Percentiles rank a stretch among this genome's conserved stretches.
Conservation (phyloP, 768 basidiomycete genomes). For the Mycena rebaudengoi region DNA sequence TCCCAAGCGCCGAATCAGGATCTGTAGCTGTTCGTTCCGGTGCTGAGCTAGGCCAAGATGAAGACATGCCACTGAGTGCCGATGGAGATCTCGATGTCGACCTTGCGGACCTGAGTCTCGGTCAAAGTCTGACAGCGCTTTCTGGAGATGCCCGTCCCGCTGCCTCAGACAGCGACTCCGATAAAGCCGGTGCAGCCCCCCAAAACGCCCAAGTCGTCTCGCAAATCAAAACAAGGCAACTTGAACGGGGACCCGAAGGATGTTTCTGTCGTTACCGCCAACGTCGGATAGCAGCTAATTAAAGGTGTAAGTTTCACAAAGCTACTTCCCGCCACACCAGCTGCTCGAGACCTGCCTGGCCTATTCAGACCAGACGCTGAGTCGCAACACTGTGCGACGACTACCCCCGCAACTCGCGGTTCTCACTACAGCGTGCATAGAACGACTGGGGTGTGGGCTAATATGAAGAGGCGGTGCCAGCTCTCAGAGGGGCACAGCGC, state of each 20-base stretch:
- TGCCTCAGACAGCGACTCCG: slow-evolving; percentile 56
- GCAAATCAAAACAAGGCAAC: slow-evolving; percentile 45
- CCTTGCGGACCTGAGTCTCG: slow-evolving; percentile 90
- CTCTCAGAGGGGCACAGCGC: slow-evolving; percentile 74
- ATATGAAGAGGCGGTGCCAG: slow-evolving; percentile 84
- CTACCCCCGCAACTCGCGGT: slow-evolving; percentile 89
- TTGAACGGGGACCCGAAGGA: slow-evolving; percentile 37
- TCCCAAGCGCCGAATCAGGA: slow-evolving; percentile 73
- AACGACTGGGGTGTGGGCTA: slow-evolving; percentile 84
- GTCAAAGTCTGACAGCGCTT: slow-evolving; percentile 85
- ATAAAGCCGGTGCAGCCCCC: slow-evolving; percentile 40
- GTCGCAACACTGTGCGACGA: slow-evolving; percentile 86
- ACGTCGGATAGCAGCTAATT: too few species aligned
- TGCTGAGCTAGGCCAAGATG: slow-evolving; percentile 67
- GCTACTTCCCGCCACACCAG: slow-evolving; percentile 94
- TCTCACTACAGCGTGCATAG: slow-evolving; percentile 88
- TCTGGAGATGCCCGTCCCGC: slow-evolving; percentile 57
- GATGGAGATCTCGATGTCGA: slow-evolving; percentile 84
- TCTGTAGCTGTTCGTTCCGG: slow-evolving; percentile 74
- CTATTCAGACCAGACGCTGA: slow-evolving; percentile 82
- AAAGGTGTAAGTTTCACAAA: slow-evolving; percentile 94
- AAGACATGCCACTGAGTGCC: slow-evolving; percentile 52
- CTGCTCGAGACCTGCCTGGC: slow-evolving; percentile 87
- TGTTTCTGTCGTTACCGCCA: slow-evolving; percentile 68
- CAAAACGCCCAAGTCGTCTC: slow-evolving; percentile 29